Conservation (phyloP, 257 asterid genomes). For the Dorcoceras hygrometricum region DNA sequence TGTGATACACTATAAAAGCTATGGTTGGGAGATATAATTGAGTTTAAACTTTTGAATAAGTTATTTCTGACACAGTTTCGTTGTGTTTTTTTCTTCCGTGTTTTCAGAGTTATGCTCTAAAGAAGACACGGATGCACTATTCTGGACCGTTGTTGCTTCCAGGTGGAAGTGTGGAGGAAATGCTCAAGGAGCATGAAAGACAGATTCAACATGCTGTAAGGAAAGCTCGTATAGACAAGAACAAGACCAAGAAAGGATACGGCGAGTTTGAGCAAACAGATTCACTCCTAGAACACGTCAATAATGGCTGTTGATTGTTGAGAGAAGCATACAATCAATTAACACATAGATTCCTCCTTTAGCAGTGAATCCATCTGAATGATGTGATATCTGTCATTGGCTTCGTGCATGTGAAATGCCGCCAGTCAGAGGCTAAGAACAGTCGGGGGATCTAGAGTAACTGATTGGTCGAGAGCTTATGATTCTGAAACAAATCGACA, state of each 20-base stretch:
- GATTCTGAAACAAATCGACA: slow-evolving; percentile 7
- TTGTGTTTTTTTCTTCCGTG: slow-evolving; percentile 11
- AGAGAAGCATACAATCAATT: slow-evolving; percentile 16
- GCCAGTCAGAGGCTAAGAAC: slow-evolving; percentile 9
- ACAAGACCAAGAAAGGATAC: slow-evolving; percentile 38
- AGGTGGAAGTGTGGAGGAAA: slow-evolving; percentile 65
- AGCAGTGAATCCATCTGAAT: slow-evolving; percentile 10
- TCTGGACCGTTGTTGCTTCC: slow-evolving; percentile 78
- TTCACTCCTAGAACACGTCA: slow-evolving; percentile 52
- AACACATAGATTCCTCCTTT: slow-evolving; percentile 14
- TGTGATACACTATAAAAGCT: no score
- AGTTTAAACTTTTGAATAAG: not conserved
- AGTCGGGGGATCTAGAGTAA: not conserved
- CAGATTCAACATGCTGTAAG: slow-evolving; percentile 83
- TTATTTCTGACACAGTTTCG: not conserved
- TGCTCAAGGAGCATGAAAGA: slow-evolving; percentile 78
- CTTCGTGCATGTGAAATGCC: slow-evolving; percentile 3
- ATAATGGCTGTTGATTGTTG: slow-evolving; percentile 42
- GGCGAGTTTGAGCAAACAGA: slow-evolving; percentile 54
- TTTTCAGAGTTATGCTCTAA: slow-evolving; percentile 42
- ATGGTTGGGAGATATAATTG: not conserved
- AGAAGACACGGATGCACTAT: slow-evolving; percentile 64
- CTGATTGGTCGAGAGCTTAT: not conserved
- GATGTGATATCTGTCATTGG: not conserved
- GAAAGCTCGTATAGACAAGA: slow-evolving; percentile 68